These are phyloP conservation scores for Solanum infundibuliforme DNA, from an alignment of 257 asterid species.

Conservation along the genomic window DNA sequence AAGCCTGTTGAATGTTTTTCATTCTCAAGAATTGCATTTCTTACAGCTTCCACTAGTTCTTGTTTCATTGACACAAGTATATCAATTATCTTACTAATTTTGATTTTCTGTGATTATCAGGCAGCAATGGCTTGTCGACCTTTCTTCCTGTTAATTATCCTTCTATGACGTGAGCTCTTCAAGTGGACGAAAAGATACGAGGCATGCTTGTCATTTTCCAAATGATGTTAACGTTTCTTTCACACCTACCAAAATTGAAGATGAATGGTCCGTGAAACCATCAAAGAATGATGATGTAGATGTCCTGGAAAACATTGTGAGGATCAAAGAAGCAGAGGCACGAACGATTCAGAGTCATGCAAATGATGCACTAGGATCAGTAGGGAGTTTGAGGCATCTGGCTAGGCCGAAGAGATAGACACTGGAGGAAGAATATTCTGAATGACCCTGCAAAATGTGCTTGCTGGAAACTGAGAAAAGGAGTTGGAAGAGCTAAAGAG, in stretches of 20 bases:
- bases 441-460: neutral
- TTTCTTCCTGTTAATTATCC: neutral
- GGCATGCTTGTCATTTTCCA: constrained; percentile 25
- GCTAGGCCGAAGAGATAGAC: neutral
- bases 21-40: neutral
- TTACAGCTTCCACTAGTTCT: neutral
- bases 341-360: neutral
- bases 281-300: constrained; percentile 47
- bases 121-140: constrained; percentile 39
- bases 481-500: neutral
- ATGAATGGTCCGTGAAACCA: constrained; percentile 86
- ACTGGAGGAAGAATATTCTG: neutral
- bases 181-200: constrained; percentile 10
- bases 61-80: neutral
- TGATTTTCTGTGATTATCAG: constrained; percentile 15
- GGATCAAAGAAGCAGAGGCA: neutral
- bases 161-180: constrained; percentile 7
- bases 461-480: neutral
- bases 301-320: constrained; percentile 28
- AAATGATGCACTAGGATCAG: neutral
- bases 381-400: neutral
- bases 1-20: neutral
- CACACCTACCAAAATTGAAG: constrained; percentile 42
- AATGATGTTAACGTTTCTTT: constrained; percentile 20
- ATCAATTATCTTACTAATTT: neutral